A percentile compares a stretch with the other conserved stretches of the same genome.
Conservation (phyloP, 768 basidiomycete genomes). For the Sporobolomyces roseus region DNA sequence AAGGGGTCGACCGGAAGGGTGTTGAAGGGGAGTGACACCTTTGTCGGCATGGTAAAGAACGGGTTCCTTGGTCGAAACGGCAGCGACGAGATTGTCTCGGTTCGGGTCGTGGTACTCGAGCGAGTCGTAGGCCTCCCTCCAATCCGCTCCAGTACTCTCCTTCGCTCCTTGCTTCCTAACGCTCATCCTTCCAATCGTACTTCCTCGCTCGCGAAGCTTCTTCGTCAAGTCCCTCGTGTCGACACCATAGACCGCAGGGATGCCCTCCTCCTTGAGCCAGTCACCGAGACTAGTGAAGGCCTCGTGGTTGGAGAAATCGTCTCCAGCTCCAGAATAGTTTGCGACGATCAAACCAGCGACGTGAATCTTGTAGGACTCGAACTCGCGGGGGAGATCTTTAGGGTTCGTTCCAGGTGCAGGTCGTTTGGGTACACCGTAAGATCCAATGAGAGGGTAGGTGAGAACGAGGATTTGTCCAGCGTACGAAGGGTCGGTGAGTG, state of each 20-base stretch:
- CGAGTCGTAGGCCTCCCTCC: constrained; percentile 79
- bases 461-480: constrained; percentile 95
- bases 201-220: constrained; percentile 89
- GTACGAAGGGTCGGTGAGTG: constrained; percentile 96
- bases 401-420: constrained; percentile 50
- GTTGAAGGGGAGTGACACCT: constrained; percentile 53
- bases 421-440: constrained; percentile 91
- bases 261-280: constrained; percentile 91
- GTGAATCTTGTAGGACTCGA: constrained; percentile 94
- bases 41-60: constrained; percentile 58
- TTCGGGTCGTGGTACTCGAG: constrained; percentile 86
- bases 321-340: constrained; percentile 66
- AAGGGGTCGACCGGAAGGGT: constrained; percentile 64
- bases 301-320: constrained; percentile 90
- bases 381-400: constrained; percentile 56
- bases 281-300: constrained; percentile 77
- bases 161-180: constrained; percentile 54
- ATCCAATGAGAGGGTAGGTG: constrained; percentile 94
- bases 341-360: constrained; percentile 85
- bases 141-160: constrained; percentile 50
- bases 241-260: constrained; percentile 91
- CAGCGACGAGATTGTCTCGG: constrained; percentile 79
- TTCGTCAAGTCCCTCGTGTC: constrained; percentile 97
- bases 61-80: constrained; percentile 70
- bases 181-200: constrained; percentile 80